phyloP scores from a whole-genome alignment of 1,284 basidiomycete genomes.

The Austroboletus niveus region DNA sequence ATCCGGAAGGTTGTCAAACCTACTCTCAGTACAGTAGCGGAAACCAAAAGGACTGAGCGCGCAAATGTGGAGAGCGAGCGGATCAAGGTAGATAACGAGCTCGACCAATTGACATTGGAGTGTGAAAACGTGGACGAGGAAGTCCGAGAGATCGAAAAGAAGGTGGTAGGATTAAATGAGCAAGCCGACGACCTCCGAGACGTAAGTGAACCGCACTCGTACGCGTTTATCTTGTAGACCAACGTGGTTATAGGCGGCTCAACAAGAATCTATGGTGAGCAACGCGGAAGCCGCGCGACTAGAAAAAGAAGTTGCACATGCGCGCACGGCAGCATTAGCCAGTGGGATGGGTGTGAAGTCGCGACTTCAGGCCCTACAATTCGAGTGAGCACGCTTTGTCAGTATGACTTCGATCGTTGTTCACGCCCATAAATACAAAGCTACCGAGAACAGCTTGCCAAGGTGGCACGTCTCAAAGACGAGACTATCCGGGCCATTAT shows the following conservation, averaged over 20 bases:
- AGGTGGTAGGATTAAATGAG: conserved; percentile 62
- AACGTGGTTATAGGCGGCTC: conserved; percentile 54
- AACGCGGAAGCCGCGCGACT: conserved; percentile 60
- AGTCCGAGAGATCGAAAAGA: conserved; percentile 65
- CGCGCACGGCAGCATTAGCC: conserved; percentile 69
- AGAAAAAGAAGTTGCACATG: conserved; percentile 67
- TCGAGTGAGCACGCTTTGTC: conserved; percentile 40
- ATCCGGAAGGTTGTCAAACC: conserved; percentile 70
- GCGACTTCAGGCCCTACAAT: conserved; percentile 66
- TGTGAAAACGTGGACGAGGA: conserved; percentile 79
- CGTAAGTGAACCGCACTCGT: conserved; percentile 43
- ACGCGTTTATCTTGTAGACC: not conserved
- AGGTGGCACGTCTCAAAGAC: conserved; percentile 65
- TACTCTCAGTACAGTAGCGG: conserved; percentile 65
- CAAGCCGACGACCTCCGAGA: conserved; percentile 78
- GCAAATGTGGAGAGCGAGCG: conserved; percentile 70
- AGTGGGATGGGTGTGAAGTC: conserved; percentile 77
- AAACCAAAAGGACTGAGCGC: conserved; percentile 64
- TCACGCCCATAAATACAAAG: conserved; percentile 36
- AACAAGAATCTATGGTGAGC: conserved; percentile 64
- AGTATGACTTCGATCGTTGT: not conserved
- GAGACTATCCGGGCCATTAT: conserved; percentile 77
- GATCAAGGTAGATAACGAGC: conserved; percentile 75
- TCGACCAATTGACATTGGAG: conserved; percentile 72
- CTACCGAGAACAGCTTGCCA: conserved; percentile 73